A percentile compares a stretch with the other conserved stretches of the same genome.
These are phyloP conservation scores for Capillidium heterosporum DNA, from an alignment of 371 early-diverging fungal genomes.

Conservation along the genomic window DNA sequence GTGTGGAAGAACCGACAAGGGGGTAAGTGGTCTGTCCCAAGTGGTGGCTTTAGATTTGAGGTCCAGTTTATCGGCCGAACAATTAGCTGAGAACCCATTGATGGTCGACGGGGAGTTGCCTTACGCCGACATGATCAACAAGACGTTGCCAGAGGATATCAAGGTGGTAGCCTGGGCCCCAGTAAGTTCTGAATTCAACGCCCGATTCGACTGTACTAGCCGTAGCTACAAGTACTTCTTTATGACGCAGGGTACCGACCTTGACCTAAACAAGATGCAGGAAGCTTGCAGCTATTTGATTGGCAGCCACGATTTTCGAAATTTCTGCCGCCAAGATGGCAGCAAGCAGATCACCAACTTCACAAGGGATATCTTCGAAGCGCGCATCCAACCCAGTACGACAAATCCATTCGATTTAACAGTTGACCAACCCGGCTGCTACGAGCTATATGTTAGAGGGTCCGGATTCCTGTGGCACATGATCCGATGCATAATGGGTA, in stretches of 20 bases:
- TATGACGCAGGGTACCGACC: constrained; percentile 29
- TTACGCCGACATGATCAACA: constrained; percentile 69
- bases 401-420: too few species aligned
- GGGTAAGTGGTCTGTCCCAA: constrained; percentile 84
- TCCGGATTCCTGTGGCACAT: constrained; percentile 90
- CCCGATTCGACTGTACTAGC: constrained; percentile 71
- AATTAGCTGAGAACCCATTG: constrained; percentile 13
- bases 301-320: constrained; percentile 83
- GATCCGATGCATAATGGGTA: constrained; percentile 88
- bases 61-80: constrained; percentile 16
- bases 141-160: constrained; percentile 72
- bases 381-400: constrained; percentile 24
- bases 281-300: constrained; percentile 43
- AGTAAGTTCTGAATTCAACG: constrained; percentile 53
- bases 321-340: constrained; percentile 87
- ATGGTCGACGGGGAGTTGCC: constrained; percentile 34
- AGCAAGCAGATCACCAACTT: constrained; percentile 58
- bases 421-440: background rate
- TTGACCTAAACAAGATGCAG: constrained; percentile 56
- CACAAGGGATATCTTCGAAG: constrained; percentile 42
- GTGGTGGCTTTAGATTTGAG: constrained; percentile 44
- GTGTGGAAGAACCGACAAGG: constrained; percentile 91
- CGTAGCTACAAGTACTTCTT: constrained; percentile 92
- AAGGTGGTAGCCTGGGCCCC: constrained; percentile 85
- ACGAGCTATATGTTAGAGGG: constrained; percentile 5